Conservation (phyloP, 2,329 filamentous ascomycete species). For the Pseudogymnoascus verrucosus region DNA sequence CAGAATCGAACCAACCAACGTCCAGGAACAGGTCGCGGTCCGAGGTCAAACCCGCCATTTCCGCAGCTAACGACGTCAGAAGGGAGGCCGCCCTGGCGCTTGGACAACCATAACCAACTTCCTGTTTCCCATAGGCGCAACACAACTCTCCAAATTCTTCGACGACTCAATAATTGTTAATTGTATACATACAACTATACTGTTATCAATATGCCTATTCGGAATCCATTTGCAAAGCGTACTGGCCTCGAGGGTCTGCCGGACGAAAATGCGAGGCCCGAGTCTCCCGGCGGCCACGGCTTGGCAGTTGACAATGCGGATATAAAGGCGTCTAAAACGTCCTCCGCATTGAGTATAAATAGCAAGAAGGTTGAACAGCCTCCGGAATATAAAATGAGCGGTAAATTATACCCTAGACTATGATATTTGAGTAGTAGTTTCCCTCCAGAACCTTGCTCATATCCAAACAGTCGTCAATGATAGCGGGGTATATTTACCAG, state of each 20-base stretch:
- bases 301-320: constrained; percentile 54
- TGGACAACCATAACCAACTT: constrained; percentile 6
- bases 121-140: not conserved
- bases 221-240: constrained; percentile 62
- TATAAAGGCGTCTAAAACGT: constrained; percentile 53
- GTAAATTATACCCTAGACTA: constrained; percentile 39
- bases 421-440: constrained; percentile 13
- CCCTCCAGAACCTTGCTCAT: constrained; percentile 20
- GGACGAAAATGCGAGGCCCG: constrained; percentile 47
- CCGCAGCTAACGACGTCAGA: constrained; percentile 7
- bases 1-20: not conserved
- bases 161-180: not conserved
- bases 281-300: constrained; percentile 36
- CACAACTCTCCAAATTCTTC: not conserved
- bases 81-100: not conserved
- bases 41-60: not conserved
- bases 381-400: constrained; percentile 73
- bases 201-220: constrained; percentile 51
- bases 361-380: constrained; percentile 48
- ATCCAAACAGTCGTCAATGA: constrained; percentile 74
- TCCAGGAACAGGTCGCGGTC: not conserved
- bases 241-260: constrained; percentile 30
- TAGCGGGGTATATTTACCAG: constrained; percentile 88
- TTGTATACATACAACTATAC: constrained; percentile 1
- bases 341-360: constrained; percentile 53